Evolutionary conservation across 2,329 filamentous ascomycete species (phyloP).

Genomic region (Sarocladium oryzae): DNA sequence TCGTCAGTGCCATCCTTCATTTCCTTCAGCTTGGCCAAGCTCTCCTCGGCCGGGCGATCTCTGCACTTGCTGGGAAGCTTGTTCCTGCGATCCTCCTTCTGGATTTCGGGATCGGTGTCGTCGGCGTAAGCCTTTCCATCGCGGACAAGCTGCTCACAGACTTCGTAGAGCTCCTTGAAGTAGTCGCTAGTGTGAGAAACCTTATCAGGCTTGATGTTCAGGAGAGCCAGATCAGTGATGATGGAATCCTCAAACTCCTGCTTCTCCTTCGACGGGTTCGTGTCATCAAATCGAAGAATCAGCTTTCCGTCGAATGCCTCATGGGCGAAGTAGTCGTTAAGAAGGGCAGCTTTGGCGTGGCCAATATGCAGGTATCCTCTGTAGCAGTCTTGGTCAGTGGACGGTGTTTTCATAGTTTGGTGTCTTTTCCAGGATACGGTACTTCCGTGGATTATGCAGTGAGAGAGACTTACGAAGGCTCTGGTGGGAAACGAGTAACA

Average conservation of each 20-base stretch:
- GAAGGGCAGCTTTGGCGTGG: slow-evolving; percentile 85
- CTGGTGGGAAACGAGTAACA: slow-evolving; percentile 87
- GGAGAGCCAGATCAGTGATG: slow-evolving; percentile 80
- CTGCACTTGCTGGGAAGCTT: slow-evolving; percentile 79
- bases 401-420: too few relatives aligned
- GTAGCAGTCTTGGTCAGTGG: too few relatives aligned
- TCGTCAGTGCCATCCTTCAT: slow-evolving; percentile 84
- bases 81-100: slow-evolving; percentile 66
- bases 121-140: slow-evolving; percentile 88
- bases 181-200: slow-evolving; percentile 92
- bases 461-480: too few relatives aligned
- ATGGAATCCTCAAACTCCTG: slow-evolving; percentile 94
- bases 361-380: slow-evolving; percentile 92
- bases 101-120: slow-evolving; percentile 87
- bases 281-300: slow-evolving; percentile 91
- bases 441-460: too few relatives aligned
- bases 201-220: slow-evolving; percentile 85
- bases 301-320: slow-evolving; percentile 86
- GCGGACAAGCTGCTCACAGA: slow-evolving; percentile 76
- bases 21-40: slow-evolving; percentile 77
- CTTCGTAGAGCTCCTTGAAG: slow-evolving; percentile 86
- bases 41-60: slow-evolving; percentile 74
- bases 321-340: slow-evolving; percentile 96
- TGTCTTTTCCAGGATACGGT: too few relatives aligned
- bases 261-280: slow-evolving; percentile 96